A percentile compares a stretch with the other conserved stretches of the same genome.
phyloP scores from a whole-genome alignment of 2,329 filamentous ascomycete genomes.

The Aureobasidium zeae region DNA sequence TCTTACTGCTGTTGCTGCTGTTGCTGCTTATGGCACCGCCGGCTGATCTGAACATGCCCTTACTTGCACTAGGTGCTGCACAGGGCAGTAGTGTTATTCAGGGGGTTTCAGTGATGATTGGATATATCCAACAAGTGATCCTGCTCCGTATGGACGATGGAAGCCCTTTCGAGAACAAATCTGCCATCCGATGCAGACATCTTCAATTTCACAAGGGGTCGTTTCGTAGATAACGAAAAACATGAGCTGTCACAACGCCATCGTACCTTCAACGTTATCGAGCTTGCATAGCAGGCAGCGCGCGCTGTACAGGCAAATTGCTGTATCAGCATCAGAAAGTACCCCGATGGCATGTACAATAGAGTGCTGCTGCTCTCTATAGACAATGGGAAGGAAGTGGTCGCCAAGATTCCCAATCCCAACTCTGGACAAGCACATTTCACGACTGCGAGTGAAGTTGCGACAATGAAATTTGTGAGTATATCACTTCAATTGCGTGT shows the following conservation, averaged over 20 bases:
- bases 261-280: conserved; percentile 25
- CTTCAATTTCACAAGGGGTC: conserved; percentile 26
- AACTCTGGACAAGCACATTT: conserved; percentile 29
- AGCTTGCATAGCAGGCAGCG: conserved; percentile 24
- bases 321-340: conserved; percentile 25
- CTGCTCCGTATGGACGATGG: neutral
- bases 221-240: conserved; percentile 24
- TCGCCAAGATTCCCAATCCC: conserved; percentile 32
- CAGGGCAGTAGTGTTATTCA: too few relatives aligned
- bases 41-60: too few relatives aligned
- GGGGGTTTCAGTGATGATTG: too few relatives aligned
- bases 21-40: too few relatives aligned
- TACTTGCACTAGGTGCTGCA: too few relatives aligned
- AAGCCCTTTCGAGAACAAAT: neutral
- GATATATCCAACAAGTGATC: too few relatives aligned
- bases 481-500: neutral
- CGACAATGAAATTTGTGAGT: conserved; percentile 30
- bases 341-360: conserved; percentile 30
- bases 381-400: conserved; percentile 28
- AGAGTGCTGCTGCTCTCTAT: conserved; percentile 30
- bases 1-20: too few relatives aligned
- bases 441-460: conserved; percentile 32
- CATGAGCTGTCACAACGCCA: conserved; percentile 22
- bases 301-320: conserved; percentile 22
- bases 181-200: too few relatives aligned